These are phyloP conservation scores for Cyathus striatus DNA, from an alignment of 768 basidiomycete genomes.

Conservation along the genomic window DNA sequence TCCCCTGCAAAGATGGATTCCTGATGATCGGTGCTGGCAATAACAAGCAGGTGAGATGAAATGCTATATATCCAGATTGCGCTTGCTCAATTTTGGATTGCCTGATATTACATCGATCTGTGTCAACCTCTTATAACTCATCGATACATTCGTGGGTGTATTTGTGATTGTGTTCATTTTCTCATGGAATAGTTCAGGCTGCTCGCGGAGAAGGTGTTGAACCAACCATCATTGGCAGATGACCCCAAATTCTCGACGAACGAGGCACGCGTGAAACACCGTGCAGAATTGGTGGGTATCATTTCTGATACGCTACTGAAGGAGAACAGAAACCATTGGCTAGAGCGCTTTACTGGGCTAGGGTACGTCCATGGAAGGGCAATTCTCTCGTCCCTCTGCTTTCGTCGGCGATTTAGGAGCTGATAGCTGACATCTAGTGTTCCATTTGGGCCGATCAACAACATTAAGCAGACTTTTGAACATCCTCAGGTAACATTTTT, in stretches of 20 bases:
- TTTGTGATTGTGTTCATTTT: too few species aligned
- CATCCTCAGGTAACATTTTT: conserved; percentile 77
- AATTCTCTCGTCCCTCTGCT: too few species aligned
- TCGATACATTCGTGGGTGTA: neutral
- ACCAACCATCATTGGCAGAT: conserved; percentile 49
- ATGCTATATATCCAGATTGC: neutral
- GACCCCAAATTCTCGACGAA: conserved; percentile 73
- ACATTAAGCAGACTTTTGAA: conserved; percentile 82
- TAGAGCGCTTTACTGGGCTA: conserved; percentile 65
- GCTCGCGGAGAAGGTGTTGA: conserved; percentile 60
- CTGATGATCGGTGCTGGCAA: conserved; percentile 95
- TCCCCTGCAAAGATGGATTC: conserved; percentile 82
- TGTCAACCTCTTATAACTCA: conserved; percentile 2
- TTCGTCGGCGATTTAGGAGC: neutral
- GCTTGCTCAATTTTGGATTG: too few species aligned
- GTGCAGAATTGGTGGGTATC: conserved; percentile 60
- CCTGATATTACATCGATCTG: too few species aligned
- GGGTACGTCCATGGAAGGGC: conserved; percentile 49
- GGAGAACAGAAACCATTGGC: conserved; percentile 67
- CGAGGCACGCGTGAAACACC: conserved; percentile 68
- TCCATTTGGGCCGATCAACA: conserved; percentile 90
- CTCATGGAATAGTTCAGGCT: conserved; percentile 74
- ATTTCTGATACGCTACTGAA: conserved; percentile 59
- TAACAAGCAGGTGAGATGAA: conserved; percentile 62
- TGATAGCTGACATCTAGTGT: conserved; percentile 36